phyloP scores from a whole-genome alignment of 768 basidiomycete genomes.

The Rhodotorula diobovata region DNA sequence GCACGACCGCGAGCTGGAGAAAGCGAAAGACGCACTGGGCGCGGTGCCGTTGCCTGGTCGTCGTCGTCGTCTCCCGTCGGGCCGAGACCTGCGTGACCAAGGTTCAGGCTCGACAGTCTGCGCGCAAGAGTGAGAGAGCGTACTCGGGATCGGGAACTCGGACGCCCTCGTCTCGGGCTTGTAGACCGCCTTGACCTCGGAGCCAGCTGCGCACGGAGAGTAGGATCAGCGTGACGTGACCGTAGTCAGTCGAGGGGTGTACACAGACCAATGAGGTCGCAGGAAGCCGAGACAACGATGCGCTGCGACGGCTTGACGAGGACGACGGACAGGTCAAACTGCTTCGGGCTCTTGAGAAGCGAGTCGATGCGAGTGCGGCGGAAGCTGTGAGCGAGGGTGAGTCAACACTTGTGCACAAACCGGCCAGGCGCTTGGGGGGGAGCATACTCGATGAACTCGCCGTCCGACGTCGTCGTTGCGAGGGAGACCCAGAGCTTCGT shows the following conservation, averaged over 20 bases:
- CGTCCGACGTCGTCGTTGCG: constrained; percentile 26
- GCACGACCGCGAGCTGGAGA: no score
- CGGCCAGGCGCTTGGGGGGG: no score
- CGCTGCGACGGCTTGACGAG: constrained; percentile 41
- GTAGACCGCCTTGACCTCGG: constrained; percentile 20
- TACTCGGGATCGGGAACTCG: constrained; percentile 26
- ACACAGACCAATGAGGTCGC: constrained; percentile 37
- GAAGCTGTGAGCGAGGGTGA: constrained; percentile 1
- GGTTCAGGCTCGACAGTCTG: neutral
- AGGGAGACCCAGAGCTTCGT: constrained; percentile 24
- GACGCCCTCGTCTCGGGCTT: constrained; percentile 15
- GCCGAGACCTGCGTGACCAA: neutral
- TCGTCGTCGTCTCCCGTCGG: neutral
- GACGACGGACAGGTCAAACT: constrained; percentile 16
- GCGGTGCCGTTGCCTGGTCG: neutral
- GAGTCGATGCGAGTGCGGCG: constrained; percentile 26
- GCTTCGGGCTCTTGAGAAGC: constrained; percentile 20
- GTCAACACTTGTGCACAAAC: no score
- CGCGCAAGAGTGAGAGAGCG: neutral
- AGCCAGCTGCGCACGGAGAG: constrained; percentile 7
- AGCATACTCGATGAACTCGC: constrained; percentile 34
- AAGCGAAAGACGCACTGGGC: neutral
- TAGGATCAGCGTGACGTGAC: neutral
- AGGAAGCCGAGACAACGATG: constrained; percentile 28
- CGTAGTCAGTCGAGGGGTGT: neutral